Base-by-base conservation (phyloP, 441 rosid species). In the Aquilaria agallochum region DNA sequence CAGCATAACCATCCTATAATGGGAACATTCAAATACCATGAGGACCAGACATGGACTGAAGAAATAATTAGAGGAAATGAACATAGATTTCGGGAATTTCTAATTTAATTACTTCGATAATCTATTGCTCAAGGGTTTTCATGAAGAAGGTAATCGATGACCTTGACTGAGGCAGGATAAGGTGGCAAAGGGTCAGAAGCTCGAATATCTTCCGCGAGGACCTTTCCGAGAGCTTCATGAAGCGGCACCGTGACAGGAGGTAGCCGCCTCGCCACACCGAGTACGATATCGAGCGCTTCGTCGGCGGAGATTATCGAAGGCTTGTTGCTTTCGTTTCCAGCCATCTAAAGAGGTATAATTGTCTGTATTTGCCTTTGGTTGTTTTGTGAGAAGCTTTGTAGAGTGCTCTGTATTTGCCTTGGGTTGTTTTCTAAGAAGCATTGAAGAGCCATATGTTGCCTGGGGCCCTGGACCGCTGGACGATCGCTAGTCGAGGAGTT, bases 151-250 rank as follows among this genome's bases (percentile, higher is more conserved):
- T 54, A 31, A 48, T 3, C 55, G 53, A 55, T 42, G 45, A 85
- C 96, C 90, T 91, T 94, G 58, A 86, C 69, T 30, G 96, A 94
- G 70, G 97, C 99, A 27, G 89, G 90, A 73, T 89, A 90, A 32
- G 98, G 97, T 73, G 97, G 99, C 14, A 89, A 69, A 63, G 96
- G 99, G 68, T 91, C 96, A 46, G 88, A 88, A 40, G 97, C 87
- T 15, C 75, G 78, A 62, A 95, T 79, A 71, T 89, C 97, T 57
- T 91, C 86, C 47, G 90, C 97, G 67, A 91, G 75, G 10, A 91
- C 86, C 71, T 83, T 91, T 53, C 98, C 98, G 0, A 89, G 83
- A 57, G 95, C 86, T 49, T 89, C 89, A 46, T 76, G 73, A 46
- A 92, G 65, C 11, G 91, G 73, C 9, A 88, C 84, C 9, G 71